Evolutionary conservation across 495 filamentous ascomycete genomes (phyloP), one percentile per base, ranked within the genome.

Genomic region (Tuber aestivum): DNA sequence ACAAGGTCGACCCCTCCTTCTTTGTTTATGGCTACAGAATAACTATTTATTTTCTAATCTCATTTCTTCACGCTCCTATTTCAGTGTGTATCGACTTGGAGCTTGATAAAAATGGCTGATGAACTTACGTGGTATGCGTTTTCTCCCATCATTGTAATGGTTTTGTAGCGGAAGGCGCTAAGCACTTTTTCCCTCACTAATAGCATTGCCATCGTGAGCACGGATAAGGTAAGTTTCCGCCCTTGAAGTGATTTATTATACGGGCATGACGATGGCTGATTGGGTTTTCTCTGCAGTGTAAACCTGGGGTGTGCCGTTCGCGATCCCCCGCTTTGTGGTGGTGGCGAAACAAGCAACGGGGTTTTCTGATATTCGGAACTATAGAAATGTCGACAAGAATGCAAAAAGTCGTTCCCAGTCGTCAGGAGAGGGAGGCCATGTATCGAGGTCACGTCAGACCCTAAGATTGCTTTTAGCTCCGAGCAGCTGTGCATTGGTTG

Each of bases 321-420:
- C 50, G 35, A 44, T 69, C 65, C 32, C 48, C 45, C 38, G n/a
- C 35, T 70, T 65, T 69, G 35, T 32, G 18, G 56, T 65, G 12
- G 56, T 61, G 23, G 50, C 42, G 69, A 41, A 44, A 16, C 23
- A 73, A n/a, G 38, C 44, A 21, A 42, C 4, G n/a, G 38, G 12
- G 32, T 16, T 56, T 71, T 72, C 81, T 74, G 77, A 73, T 71
- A 68, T 21, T 23, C 37, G 38, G 41, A 20, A 38, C 12, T 76
- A 40, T 77, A 93, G 91, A 94, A 96, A 93, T 97, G 93, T 86
- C 89, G 94, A 79, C 95, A 99, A 87, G 95, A 99, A 86, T 99
- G 96, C 89, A 98, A 98, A 86, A 97, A 97, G 85, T 93, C 94
- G 10, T 99, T 96, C 84, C 95, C 96, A n/a, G 94, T 99, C 69